Evolutionary conservation across 108 stramenopile species (phyloP).

Genomic region (Licmophora abbreviata): DNA sequence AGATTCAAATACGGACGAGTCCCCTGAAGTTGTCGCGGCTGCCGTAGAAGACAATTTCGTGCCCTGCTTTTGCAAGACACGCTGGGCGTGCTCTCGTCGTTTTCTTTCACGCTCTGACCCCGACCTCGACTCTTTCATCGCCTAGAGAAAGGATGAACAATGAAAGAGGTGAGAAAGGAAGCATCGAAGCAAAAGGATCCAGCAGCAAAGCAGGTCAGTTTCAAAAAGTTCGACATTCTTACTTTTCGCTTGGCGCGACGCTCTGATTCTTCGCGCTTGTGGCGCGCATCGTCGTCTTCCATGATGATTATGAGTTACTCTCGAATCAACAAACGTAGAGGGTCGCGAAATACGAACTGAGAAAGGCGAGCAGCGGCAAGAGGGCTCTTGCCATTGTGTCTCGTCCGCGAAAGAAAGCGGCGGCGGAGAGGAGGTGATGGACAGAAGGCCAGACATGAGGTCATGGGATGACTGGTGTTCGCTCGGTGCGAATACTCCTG

Average conservation of each 20-base stretch:
- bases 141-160: constrained; percentile 19
- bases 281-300: constrained; percentile 58
- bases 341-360: no score
- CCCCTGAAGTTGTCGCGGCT: constrained; percentile 2
- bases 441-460: no score
- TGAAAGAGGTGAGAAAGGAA: not conserved
- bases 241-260: constrained; percentile 78
- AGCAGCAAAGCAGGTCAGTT: no score
- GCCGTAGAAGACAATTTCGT: not conserved
- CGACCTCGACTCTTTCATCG: constrained; percentile 49
- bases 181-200: not conserved
- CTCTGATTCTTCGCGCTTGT: constrained; percentile 62
- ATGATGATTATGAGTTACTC: constrained; percentile 10
- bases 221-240: constrained; percentile 6
- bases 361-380: no score
- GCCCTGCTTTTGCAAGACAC: constrained; percentile 30
- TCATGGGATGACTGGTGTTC: no score
- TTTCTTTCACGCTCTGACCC: constrained; percentile 69
- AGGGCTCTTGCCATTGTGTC: no score
- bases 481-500: no score
- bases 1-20: constrained; percentile 36
- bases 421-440: no score
- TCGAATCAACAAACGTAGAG: no score
- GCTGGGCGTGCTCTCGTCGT: constrained; percentile 59
- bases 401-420: no score